A percentile compares a stretch with the other conserved stretches of the same genome.
These are phyloP conservation scores for Termitomyces bulborhizus DNA, from an alignment of 768 basidiomycete species.

Conservation along the genomic window DNA sequence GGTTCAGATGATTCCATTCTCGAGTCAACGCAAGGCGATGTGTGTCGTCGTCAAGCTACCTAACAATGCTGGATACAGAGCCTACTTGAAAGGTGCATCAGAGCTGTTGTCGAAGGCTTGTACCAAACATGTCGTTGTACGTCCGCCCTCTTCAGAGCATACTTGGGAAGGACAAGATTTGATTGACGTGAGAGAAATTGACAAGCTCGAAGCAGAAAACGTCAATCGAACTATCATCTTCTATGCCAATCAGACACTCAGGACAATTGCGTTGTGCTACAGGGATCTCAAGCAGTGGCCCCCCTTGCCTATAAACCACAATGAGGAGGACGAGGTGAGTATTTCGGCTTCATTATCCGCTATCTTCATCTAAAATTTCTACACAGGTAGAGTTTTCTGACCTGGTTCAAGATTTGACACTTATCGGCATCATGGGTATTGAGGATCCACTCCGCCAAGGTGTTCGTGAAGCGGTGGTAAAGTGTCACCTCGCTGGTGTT, in stretches of 20 bases:
- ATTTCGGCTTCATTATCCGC: neutral
- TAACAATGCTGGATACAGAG: conserved; percentile 38
- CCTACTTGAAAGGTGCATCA: conserved; percentile 89
- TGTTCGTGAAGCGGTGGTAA: conserved; percentile 72
- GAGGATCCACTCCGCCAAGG: conserved; percentile 89
- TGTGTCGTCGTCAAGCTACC: conserved; percentile 72
- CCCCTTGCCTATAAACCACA: conserved; percentile 37
- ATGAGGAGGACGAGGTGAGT: conserved; percentile 50
- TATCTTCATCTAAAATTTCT: conserved; percentile 1
- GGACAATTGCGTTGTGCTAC: conserved; percentile 94
- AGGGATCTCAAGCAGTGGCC: conserved; percentile 87
- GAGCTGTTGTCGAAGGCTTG: conserved; percentile 87
- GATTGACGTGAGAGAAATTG: conserved; percentile 60
- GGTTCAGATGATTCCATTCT: conserved; percentile 90
- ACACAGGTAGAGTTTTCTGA: conserved; percentile 60
- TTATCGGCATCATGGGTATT: conserved; percentile 90
- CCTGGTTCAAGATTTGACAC: conserved; percentile 66
- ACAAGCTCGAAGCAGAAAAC: conserved; percentile 69
- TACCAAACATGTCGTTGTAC: conserved; percentile 65
- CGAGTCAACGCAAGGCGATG: conserved; percentile 92
- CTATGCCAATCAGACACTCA: conserved; percentile 93
- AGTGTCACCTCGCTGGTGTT: conserved; percentile 87
- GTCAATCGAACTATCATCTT: conserved; percentile 93
- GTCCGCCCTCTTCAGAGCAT: conserved; percentile 21
- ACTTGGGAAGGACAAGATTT: conserved; percentile 12